Evolutionary conservation across 805 yeast species (phyloP), one percentile per base, ranked within the genome.

Genomic region (Blastobotrys chiropterorum): DNA sequence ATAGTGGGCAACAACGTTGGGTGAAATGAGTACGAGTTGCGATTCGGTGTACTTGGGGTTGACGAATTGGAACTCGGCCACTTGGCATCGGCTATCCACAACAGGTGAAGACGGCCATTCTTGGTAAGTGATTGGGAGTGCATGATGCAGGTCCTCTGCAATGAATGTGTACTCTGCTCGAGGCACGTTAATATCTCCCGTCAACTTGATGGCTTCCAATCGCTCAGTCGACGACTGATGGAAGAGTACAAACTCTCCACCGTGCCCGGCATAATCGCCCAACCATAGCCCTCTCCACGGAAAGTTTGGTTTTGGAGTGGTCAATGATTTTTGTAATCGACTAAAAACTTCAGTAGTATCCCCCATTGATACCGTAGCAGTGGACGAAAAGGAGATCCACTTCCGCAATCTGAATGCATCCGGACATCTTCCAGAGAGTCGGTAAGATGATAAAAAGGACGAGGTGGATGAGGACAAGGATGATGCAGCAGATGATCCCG

Each of bases 281-380:
- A 62, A 45, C 68, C 68, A 64, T 3, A 64, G 31, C 5, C 68
- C 68, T n/a, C 56, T 51, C 48, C 54, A 58, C 13, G 62, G 64
- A 40, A 30, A 45, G 3, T 34, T 30, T 7, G 50, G 17, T 15
- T 50, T 51, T 3, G 56, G 56, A 8, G 41, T 39, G 19, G 49
- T 46, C 39, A 56, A 42, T 2, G 48, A 46, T 14, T 46, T 52
- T 14, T 39, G 39, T 5, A 63, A 41, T n/a, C 62, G 51, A 16
- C 57, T 40, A 41, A 57, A 54, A 5, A 65, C 62, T 47, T 63
- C 67, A 13, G 54, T 48, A 3, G 49, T 44, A 31, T 57, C 57
- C 40, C 58, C 62, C 53, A 59, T n/a, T 6, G 34, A 26, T 11
- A 26, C 34, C 8, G 34, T 26, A 6, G 34, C 5, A 6, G 21